Conservation (phyloP, 768 basidiomycete species). For the Podaxis sp. region DNA sequence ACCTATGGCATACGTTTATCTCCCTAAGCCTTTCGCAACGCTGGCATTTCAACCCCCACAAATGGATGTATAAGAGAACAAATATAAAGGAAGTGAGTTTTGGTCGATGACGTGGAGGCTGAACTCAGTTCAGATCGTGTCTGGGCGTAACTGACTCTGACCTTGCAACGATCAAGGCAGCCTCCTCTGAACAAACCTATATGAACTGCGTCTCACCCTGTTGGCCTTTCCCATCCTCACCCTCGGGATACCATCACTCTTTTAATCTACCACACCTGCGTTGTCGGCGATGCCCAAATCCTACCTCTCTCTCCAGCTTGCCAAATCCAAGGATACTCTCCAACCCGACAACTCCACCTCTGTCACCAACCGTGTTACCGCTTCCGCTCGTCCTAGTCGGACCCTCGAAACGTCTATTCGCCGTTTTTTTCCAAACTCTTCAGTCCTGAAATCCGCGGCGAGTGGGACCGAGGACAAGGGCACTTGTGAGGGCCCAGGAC, state of each 20-base stretch:
- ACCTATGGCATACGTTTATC: background rate
- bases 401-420: constrained; percentile 30
- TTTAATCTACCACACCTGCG: background rate
- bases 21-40: background rate
- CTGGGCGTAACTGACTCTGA: background rate
- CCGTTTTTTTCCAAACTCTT: constrained; percentile 38
- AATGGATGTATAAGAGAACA: background rate
- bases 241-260: background rate
- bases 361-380: background rate
- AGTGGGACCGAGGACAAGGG: constrained; percentile 27
- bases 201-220: background rate
- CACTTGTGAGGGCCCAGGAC: constrained; percentile 18
- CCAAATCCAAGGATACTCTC: constrained; percentile 1
- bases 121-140: background rate
- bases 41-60: background rate
- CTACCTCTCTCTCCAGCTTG: background rate
- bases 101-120: background rate
- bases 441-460: constrained; percentile 24
- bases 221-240: background rate
- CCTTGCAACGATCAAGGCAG: background rate
- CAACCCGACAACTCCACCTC: constrained; percentile 9
- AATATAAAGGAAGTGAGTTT: background rate
- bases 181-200: background rate
- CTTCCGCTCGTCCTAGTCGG: background rate
- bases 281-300: constrained; percentile 4